Conservation (phyloP, 1,284 basidiomycete genomes). For the Phylloboletellus chloephorus region DNA sequence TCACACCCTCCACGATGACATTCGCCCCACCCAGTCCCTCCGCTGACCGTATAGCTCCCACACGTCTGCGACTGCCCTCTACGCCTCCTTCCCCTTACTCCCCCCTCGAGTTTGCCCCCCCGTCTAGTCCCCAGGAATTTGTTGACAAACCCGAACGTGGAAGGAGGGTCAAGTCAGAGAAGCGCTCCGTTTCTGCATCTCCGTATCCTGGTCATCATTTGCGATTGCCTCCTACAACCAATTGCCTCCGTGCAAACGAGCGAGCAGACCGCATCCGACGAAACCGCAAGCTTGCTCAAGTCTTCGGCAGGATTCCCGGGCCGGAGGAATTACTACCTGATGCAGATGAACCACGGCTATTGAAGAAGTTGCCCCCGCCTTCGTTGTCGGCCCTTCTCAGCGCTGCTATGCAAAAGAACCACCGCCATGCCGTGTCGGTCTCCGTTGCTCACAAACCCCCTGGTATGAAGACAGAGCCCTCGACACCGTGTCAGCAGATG, state of each 20-base stretch:
- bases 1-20: constrained; percentile 24
- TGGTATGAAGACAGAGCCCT: constrained; percentile 21
- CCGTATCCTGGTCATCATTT: constrained; percentile 18
- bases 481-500: constrained; percentile 26
- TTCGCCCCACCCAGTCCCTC: constrained; percentile 31
- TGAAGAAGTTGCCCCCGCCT: constrained; percentile 24
- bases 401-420: constrained; percentile 28
- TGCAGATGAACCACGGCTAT: constrained; percentile 18
- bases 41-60: constrained; percentile 1
- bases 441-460: constrained; percentile 27
- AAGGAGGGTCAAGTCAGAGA: constrained; percentile 13
- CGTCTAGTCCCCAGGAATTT: constrained; percentile 19
- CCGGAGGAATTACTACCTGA: constrained; percentile 33
- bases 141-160: constrained; percentile 32
- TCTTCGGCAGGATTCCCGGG: constrained; percentile 66
- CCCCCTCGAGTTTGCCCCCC: constrained; percentile 29
- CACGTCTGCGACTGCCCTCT: constrained; percentile 18
- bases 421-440: constrained; percentile 40
- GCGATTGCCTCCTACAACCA: constrained; percentile 47
- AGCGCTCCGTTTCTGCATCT: constrained; percentile 26
- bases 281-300: constrained; percentile 69
- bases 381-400: constrained; percentile 24
- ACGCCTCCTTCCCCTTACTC: constrained; percentile 25
- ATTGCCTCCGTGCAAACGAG: constrained; percentile 59
- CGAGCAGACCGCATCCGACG: constrained; percentile 68